Evolutionary conservation across 768 basidiomycete species (phyloP).

Genomic region (Tylopilus subfusipes): DNA sequence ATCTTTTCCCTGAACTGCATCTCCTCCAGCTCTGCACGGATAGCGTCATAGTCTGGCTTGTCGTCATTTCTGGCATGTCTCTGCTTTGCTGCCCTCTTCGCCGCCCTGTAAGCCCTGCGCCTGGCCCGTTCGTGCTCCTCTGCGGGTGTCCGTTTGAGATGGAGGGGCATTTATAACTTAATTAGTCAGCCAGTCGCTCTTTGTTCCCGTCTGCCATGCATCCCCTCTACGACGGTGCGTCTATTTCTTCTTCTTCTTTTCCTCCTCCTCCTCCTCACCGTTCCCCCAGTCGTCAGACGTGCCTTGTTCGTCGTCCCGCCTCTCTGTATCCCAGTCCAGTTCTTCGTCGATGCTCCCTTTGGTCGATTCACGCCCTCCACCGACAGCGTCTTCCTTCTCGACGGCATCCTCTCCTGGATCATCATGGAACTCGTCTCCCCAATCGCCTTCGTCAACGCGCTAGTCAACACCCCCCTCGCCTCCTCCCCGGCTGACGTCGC

Average conservation of each 20-base stretch:
- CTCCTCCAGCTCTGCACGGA: constrained; percentile 59
- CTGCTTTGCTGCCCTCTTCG: constrained; percentile 23
- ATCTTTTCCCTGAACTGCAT: constrained; percentile 67
- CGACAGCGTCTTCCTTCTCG: constrained; percentile 48
- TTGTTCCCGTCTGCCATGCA: constrained; percentile 10
- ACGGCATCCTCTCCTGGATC: constrained; percentile 71
- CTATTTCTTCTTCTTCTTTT: background rate
- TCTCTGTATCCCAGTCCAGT: constrained; percentile 34
- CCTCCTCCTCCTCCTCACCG: no score
- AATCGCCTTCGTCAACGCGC: constrained; percentile 46
- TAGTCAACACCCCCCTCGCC: constrained; percentile 48
- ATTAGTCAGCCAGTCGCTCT: constrained; percentile 19
- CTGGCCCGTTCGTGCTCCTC: constrained; percentile 47
- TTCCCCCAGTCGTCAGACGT: constrained; percentile 36
- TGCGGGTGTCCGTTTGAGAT: constrained; percentile 60
- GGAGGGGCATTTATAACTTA: constrained; percentile 38
- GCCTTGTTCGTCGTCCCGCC: constrained; percentile 44
- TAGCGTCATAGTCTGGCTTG: constrained; percentile 45
- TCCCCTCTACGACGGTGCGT: constrained; percentile 25
- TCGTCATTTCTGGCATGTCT: constrained; percentile 21
- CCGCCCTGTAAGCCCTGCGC: constrained; percentile 45
- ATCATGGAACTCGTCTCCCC: constrained; percentile 73
- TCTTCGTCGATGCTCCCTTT: constrained; percentile 72
- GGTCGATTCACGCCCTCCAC: constrained; percentile 62
- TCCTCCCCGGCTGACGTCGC: constrained; percentile 27